Evolutionary conservation across 371 early-diverging fungal species (phyloP).

Genomic region (Mucor ambiguus): DNA sequence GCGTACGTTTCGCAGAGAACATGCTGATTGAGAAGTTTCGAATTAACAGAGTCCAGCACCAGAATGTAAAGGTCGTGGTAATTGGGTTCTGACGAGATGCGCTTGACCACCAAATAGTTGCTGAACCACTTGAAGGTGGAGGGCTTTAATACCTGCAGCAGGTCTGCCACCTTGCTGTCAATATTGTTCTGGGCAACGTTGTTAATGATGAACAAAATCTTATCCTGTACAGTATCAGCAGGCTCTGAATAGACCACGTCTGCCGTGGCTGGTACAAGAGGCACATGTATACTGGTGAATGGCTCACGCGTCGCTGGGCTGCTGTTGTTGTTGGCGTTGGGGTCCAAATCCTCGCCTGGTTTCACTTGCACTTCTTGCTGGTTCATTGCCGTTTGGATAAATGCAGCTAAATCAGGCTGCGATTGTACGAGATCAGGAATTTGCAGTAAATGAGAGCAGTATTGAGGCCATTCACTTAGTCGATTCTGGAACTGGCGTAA

Average conservation of each 20-base stretch:
- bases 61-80: conserved; percentile 84
- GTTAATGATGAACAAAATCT: conserved; percentile 93
- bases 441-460: conserved; percentile 78
- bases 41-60: conserved; percentile 72
- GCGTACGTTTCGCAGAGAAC: conserved; percentile 86
- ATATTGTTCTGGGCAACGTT: conserved; percentile 88
- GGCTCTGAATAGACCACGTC: conserved; percentile 60
- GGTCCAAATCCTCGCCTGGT: conserved; percentile 4
- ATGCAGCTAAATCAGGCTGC: conserved; percentile 55
- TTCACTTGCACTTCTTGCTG: neutral
- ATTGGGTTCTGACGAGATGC: conserved; percentile 92
- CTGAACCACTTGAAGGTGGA: conserved; percentile 86
- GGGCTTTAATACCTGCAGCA: conserved; percentile 68
- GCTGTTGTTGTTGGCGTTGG: neutral
- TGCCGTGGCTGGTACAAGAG: conserved; percentile 17
- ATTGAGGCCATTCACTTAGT: conserved; percentile 89
- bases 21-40: conserved; percentile 58
- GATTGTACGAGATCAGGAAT: conserved; percentile 75
- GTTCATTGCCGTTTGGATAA: neutral
- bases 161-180: conserved; percentile 76
- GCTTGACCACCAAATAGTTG: conserved; percentile 88
- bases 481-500: conserved; percentile 79
- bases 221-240: conserved; percentile 72
- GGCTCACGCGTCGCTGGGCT: neutral
- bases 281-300: conserved; percentile 45